Conservation (phyloP, 495 filamentous ascomycete genomes). For the Talaromyces proteolyticus region DNA sequence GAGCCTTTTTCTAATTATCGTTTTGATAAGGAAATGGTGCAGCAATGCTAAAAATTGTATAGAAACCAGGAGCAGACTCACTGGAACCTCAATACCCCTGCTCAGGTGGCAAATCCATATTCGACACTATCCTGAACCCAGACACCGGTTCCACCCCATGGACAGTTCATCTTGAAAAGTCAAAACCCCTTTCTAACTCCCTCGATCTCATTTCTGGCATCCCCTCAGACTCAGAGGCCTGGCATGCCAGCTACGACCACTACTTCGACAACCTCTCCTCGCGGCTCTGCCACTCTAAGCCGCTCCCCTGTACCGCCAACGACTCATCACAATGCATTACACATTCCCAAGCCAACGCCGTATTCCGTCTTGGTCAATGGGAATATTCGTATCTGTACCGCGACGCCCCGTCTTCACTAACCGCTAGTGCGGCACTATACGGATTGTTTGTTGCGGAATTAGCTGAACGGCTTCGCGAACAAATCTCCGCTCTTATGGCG, state of each 20-base stretch:
- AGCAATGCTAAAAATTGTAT: not conserved
- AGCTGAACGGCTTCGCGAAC: slow-evolving; percentile 47
- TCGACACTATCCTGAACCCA: slow-evolving; percentile 37
- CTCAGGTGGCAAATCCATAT: slow-evolving; percentile 34
- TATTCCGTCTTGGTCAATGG: slow-evolving; percentile 63
- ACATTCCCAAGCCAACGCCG: slow-evolving; percentile 46
- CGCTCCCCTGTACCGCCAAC: slow-evolving; percentile 51
- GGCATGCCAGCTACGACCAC: slow-evolving; percentile 58
- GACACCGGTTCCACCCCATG: slow-evolving; percentile 35
- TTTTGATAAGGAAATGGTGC: slow-evolving; percentile 23
- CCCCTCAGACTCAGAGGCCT: slow-evolving; percentile 42
- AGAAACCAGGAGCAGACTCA: slow-evolving; percentile 40
- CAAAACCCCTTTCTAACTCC: slow-evolving; percentile 36
- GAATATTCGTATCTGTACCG: slow-evolving; percentile 68
- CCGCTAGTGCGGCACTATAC: slow-evolving; percentile 42
- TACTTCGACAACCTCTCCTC: slow-evolving; percentile 71
- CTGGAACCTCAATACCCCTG: slow-evolving; percentile 61
- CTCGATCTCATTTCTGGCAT: slow-evolving; percentile 59
- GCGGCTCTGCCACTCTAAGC: slow-evolving; percentile 58
- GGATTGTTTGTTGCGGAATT: slow-evolving; percentile 64
- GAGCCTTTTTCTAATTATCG: not conserved
- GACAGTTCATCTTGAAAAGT: slow-evolving; percentile 51
- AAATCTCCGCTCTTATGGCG: slow-evolving; percentile 13
- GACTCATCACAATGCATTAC: slow-evolving; percentile 49
- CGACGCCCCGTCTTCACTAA: slow-evolving; percentile 48